Percentiles rank a stretch among this genome's conserved stretches.
These are phyloP conservation scores for Magnaporthiopsis incrustans DNA, from an alignment of 2,329 filamentous ascomycete species.

Conservation along the genomic window DNA sequence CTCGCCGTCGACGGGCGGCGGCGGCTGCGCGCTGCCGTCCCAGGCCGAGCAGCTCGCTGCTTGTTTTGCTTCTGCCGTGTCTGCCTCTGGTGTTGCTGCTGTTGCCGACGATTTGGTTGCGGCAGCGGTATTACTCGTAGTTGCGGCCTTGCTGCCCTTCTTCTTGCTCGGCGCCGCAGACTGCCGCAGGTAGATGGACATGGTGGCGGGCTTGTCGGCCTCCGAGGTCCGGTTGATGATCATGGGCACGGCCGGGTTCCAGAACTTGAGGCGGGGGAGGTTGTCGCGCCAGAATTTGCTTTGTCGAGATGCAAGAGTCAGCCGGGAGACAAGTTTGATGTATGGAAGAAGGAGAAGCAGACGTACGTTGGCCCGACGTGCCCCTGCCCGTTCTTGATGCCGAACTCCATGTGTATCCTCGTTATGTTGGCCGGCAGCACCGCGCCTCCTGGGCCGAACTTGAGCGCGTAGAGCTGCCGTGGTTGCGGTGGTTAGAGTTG, in stretches of 20 bases:
- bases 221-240: conserved; percentile 63
- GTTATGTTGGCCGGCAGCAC: conserved; percentile 69
- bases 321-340: too few species aligned
- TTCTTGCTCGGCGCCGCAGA: conserved; percentile 11
- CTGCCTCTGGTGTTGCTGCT: not conserved
- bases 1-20: conserved; percentile 39
- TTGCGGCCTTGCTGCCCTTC: too few species aligned
- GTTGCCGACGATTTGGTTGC: too few species aligned
- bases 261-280: conserved; percentile 83
- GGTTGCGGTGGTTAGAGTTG: not conserved
- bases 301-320: conserved; percentile 8
- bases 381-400: conserved; percentile 50
- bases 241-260: conserved; percentile 83
- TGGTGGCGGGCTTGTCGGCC: conserved; percentile 46
- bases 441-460: conserved; percentile 75
- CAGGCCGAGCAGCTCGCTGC: conserved; percentile 17
- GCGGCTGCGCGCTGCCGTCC: conserved; percentile 39
- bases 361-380: conserved; percentile 71
- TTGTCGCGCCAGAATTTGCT: conserved; percentile 86
- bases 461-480: conserved; percentile 61
- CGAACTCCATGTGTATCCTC: conserved; percentile 68
- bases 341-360: too few species aligned
- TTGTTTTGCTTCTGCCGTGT: not conserved
- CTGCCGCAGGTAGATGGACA: conserved; percentile 56
- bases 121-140: conserved; percentile 13